Evolutionary conservation across 352 stramenopile genomes (phyloP), one percentile per base, ranked within the genome.

Genomic region (Aphanomyces stellatus): DNA sequence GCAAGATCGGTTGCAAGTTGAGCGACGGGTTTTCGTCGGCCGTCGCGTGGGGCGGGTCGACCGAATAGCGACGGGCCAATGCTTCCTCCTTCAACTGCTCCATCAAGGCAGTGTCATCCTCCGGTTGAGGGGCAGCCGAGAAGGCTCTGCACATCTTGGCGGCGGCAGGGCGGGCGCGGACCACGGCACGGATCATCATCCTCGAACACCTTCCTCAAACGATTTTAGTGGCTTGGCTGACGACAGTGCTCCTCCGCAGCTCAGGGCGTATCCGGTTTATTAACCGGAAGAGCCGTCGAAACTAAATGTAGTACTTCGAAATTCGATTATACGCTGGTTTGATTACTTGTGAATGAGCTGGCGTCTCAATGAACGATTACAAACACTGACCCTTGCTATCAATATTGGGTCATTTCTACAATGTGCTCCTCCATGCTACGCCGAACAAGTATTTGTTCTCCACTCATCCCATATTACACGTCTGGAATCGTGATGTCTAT

Each of bases 21-120:
- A 92, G 69, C 31, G 70, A 76, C 25, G 76, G 77, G 70, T 74
- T 78, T 56, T 71, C 75, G 19, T 59, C 72, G 55, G 82, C 72
- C 4, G 71, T 74, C 40, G 83, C 81, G 55, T 90, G 83, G 71
- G 70, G 81, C 33, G 84, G 84, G 60, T 91, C 63, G 59, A 92
- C 84, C 88, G 35, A n/a, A 40, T 33, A 46, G 55, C 55, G 33
- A 46, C 55, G 34, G 28, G 55, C 55, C 19, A 34, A 17, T 10
- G 10, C n/a, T 46, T 48, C 24, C 22, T 64, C 55, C 55, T 64
- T 43, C 28, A 64, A 48, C 22, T 51, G 22, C 55, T 64, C 19
- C 55, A 64, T 64, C 4, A 64, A 24, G 25, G 55, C 55, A 28
- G 31, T 51, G 35, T 64, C 55, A n/a, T 64, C 55, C 6, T 34